Percentiles rank a stretch among this genome's conserved stretches.
These are phyloP conservation scores for Backusella parvicylindrica DNA, from an alignment of 192 early-diverging fungal genomes.

Conservation along the genomic window DNA sequence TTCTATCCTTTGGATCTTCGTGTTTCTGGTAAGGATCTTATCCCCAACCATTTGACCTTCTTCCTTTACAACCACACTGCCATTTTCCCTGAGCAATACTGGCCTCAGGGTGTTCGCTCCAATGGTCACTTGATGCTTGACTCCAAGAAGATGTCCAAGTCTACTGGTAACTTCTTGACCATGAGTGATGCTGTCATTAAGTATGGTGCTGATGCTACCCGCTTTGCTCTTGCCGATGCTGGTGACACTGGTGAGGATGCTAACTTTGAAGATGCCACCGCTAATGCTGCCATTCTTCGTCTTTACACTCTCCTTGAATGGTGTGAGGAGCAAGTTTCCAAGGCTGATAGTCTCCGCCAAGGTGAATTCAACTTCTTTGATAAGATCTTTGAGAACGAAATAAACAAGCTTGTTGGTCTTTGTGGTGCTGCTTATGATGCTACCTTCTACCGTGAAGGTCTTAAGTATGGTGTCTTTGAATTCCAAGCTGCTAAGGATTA, in stretches of 20 bases:
- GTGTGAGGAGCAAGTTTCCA: conserved; percentile 66
- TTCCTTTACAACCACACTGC: conserved; percentile 95
- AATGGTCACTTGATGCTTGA: conserved; percentile 98
- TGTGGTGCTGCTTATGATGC: conserved; percentile 71
- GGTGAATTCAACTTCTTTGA: conserved; percentile 74
- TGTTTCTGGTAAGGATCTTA: conserved; percentile 93
- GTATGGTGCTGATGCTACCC: conserved; percentile 96
- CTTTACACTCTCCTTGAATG: conserved; percentile 89
- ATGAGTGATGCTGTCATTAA: conserved; percentile 71
- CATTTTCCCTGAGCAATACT: conserved; percentile 86
- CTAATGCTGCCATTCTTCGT: conserved; percentile 93
- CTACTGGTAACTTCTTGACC: conserved; percentile 94
- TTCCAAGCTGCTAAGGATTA: conserved; percentile 80
- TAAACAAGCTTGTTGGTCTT: conserved; percentile 68
- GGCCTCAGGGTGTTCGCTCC: conserved; percentile 82
- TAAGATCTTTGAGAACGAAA: conserved; percentile 87
- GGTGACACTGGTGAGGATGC: conserved; percentile 97
- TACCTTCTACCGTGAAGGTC: conserved; percentile 89
- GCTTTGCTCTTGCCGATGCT: conserved; percentile 93
- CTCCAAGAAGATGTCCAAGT: conserved; percentile 97
- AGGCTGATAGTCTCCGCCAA: conserved; percentile 42
- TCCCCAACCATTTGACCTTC: conserved; percentile 98
- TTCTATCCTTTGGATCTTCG: conserved; percentile 98
- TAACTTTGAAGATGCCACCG: conserved; percentile 94
- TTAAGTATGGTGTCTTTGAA: conserved; percentile 91